Evolutionary conservation across 768 basidiomycete genomes (phyloP), one percentile per base, ranked within the genome.

Genomic region (Suillus lakei): DNA sequence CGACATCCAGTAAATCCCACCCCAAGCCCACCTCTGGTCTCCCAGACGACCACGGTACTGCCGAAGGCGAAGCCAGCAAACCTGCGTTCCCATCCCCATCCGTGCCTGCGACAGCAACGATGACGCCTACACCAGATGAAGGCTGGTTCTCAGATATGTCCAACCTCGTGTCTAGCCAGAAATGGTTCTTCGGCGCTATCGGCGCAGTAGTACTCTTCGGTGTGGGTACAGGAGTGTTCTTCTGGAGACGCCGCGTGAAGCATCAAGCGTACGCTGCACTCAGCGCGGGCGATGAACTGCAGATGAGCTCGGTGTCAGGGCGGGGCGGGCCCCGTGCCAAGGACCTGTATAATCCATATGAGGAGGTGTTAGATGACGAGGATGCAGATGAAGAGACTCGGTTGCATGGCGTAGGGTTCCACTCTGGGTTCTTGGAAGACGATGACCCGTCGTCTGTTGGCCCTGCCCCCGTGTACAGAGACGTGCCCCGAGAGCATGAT

Each of bases 311-410:
- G 5, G 76, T 98, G 36, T 82, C 85, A 23, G 76, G 82, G 28
- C 72, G 79, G 5, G 77, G 80, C 34, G 70, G 83, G 28, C 80
- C 84, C 43, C 83, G 89, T 59, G 92, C 95, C 59, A 91, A 91
- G 79, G 97, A 98, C 78, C 74, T 99, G 67, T 99, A 98, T 72
- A 96, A 99, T 77, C 96, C 97, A 21, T 99, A 99, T 78, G 95
- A 95, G 41, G 95, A 95, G 72, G 84, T 89, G 32, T 91, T 90
- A 36, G 95, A 94, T 66, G 91, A 93, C 53, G 91, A 90, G 18
- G 89, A 91, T 64, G 88, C 80, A 16, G 87, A 93, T 71, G 95
- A 96, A 73, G 83, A 84, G 67, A 89, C 89, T 0, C 85, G 85
- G 36, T 79, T 96, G 60, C 82, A 83, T 2, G 78, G 69, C 30